These are phyloP conservation scores for Moesziomyces sp. DNA, from an alignment of 1,284 basidiomycete genomes.

Conservation along the genomic window DNA sequence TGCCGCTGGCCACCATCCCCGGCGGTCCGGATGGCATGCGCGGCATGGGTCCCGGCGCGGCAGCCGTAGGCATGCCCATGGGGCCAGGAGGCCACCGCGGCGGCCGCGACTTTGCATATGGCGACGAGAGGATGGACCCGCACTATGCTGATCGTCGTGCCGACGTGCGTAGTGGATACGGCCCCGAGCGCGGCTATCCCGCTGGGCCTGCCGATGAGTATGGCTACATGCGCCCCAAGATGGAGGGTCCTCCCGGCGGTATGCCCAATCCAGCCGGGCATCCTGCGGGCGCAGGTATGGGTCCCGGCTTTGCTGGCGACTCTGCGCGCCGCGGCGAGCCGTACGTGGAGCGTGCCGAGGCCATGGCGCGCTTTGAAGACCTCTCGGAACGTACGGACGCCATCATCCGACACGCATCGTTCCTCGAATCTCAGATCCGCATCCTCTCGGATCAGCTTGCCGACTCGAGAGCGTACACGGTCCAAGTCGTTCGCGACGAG, in stretches of 20 bases:
- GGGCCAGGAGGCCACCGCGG: conserved; percentile 16
- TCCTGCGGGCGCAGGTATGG: conserved; percentile 8
- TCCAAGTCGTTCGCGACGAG: conserved; percentile 33
- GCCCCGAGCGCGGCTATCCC: conserved; percentile 16
- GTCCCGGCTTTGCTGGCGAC: conserved; percentile 9
- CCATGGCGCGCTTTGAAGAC: conserved; percentile 50
- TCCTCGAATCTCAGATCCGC: conserved; percentile 57
- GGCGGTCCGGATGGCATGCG: conserved; percentile 28
- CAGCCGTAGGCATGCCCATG: conserved; percentile 12
- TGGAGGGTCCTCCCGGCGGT: conserved; percentile 9
- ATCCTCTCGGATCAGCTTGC: conserved; percentile 50
- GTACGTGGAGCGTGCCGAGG: conserved; percentile 28
- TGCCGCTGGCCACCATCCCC: conserved; percentile 37
- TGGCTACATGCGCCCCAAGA: conserved; percentile 35
- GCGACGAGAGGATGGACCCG: conserved; percentile 34
- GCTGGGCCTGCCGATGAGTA: conserved; percentile 22
- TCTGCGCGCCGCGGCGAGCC: conserved; percentile 13
- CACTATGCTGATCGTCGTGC: conserved; percentile 23
- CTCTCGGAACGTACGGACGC: conserved; percentile 62
- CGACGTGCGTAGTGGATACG: conserved; percentile 20
- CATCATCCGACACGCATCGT: conserved; percentile 62
- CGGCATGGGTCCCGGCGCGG: conserved; percentile 12
- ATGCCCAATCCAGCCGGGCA: conserved; percentile 6
- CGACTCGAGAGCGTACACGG: conserved; percentile 34
- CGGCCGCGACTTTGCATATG: conserved; percentile 24